Evolutionary conservation across 1,284 basidiomycete genomes (phyloP).

Genomic region (Porogramme epimiltina): DNA sequence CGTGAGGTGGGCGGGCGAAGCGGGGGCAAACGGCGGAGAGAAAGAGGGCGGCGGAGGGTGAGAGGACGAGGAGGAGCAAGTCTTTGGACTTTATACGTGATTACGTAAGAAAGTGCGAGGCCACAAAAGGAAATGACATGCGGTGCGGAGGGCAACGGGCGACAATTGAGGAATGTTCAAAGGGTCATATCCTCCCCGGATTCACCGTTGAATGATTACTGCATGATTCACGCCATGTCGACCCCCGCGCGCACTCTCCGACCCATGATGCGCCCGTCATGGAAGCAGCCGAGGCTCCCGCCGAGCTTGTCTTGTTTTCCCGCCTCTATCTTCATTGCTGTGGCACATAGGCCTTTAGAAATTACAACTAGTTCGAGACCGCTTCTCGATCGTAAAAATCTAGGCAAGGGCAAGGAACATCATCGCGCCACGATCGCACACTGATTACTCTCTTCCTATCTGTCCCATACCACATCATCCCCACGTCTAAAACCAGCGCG

Average conservation of each 20-base stretch:
- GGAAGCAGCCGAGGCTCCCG: too few species aligned
- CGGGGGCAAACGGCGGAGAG: constrained; percentile 1
- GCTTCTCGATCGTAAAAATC: too few species aligned
- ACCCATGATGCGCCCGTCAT: too few species aligned
- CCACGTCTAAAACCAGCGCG: too few species aligned
- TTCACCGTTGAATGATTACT: too few species aligned
- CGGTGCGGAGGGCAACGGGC: constrained; percentile 28
- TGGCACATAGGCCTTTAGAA: too few species aligned
- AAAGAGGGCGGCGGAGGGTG: constrained; percentile 5
- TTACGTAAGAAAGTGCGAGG: constrained; percentile 21
- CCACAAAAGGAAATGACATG: constrained; percentile 24
- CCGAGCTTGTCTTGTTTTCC: too few species aligned
- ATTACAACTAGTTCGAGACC: too few species aligned
- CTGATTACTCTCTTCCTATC: too few species aligned
- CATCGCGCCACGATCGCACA: too few species aligned
- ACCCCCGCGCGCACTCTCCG: constrained; percentile 1
- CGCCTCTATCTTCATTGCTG: constrained; percentile 5
- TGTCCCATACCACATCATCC: too few species aligned
- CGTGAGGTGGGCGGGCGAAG: background rate
- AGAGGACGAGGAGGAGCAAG: background rate
- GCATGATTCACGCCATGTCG: constrained; percentile 9
- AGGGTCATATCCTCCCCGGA: constrained; percentile 3
- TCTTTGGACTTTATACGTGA: constrained; percentile 20
- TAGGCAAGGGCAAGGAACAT: too few species aligned
- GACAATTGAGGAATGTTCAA: constrained; percentile 22